Base-by-base conservation (phyloP, 2,329 filamentous ascomycete genomes). In the Periconia macrospinosa region DNA sequence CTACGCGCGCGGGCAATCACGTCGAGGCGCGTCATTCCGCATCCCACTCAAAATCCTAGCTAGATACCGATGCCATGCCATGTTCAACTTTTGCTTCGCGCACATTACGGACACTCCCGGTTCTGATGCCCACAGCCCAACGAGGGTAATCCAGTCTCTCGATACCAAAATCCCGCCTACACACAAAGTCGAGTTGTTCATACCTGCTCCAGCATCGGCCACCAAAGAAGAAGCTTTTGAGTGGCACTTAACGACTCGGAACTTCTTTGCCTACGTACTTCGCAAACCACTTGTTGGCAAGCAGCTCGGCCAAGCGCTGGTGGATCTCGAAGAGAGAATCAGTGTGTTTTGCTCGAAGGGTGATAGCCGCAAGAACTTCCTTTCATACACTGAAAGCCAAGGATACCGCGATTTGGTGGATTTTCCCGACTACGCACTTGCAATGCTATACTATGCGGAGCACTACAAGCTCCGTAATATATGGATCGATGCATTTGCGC, bases 241-340 rank as follows among this genome's bases (percentile, higher is more conserved):
- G 37, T 88, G 88, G 69, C 86, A 91, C 62, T 67, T 91, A 6
- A 83, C 86, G 1, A 89, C 85, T 2, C 82, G 90, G 14, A 93
- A 93, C 65, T 84, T 91, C 61, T 87, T 92, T 54, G 89, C 90
- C 3, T 92, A 86, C 78, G 70, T 90, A 1, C 81, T 84, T 52
- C 78, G 83, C 2, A 82, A 82, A 55, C 84, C 89, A 0, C 68
- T 92, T 33, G 89, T 91, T 1, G 90, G 89, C 6, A 75, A 80
- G 35, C 81, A 83, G 49, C 79, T 94, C 17, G 88, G 89, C 1
- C 73, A 74, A 18, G 81, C 88, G 0, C 74, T 92, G 10, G 80
- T 88, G 14, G 79, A 80, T 20, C 77, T 93, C n/a, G 76, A 89
- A 59, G 80, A 84, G 53, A 84, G 83, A 56, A 83, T 92, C 77